Evolutionary conservation across 2,329 filamentous ascomycete species (phyloP), one percentile per base, ranked within the genome.

Genomic region (Hysterium pulicare): DNA sequence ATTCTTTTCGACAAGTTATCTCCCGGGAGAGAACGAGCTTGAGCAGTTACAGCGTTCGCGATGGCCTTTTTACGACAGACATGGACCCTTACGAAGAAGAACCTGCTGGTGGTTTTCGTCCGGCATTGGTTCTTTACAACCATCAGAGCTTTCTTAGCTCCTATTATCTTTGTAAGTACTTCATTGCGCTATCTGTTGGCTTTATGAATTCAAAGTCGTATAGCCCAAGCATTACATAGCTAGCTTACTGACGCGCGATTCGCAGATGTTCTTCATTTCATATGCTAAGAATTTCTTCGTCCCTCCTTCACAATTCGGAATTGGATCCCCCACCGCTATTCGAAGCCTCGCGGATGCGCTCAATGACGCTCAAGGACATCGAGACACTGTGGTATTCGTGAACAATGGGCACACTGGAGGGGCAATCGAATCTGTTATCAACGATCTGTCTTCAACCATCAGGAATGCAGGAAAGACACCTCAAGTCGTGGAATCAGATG

Each of bases 211-310:
- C n/a, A n/a, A n/a, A n/a, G n/a, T n/a, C n/a, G n/a, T n/a, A n/a
- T n/a, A n/a, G n/a, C n/a, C n/a, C n/a, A n/a, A n/a, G n/a, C n/a
- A n/a, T n/a, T n/a, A n/a, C n/a, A n/a, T n/a, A n/a, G n/a, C n/a
- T n/a, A n/a, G n/a, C n/a, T 20, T 23, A 30, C 34, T 46, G 28
- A 44, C 33, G 19, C 26, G 31, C 31, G 26, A 5, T 16, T 10
- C 30, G 32, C 32, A 66, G 65, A 70, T 73, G 65, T 71, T 71
- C 58, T 69, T 69, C 53, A 77, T 77, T 35, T 71, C 72, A 40
- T 91, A 86, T 63, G 84, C 88, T 13, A 84, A 87, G 53, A 90
- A 90, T 62, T 79, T 95, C 49, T 91, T 95, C 57, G 79, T 90
- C 3, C 84, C 88, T 1, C 84, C 87, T 1, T 84, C 86, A 1